Base-by-base conservation (phyloP, 345 rosid genomes). In the Lepidium sativum region DNA sequence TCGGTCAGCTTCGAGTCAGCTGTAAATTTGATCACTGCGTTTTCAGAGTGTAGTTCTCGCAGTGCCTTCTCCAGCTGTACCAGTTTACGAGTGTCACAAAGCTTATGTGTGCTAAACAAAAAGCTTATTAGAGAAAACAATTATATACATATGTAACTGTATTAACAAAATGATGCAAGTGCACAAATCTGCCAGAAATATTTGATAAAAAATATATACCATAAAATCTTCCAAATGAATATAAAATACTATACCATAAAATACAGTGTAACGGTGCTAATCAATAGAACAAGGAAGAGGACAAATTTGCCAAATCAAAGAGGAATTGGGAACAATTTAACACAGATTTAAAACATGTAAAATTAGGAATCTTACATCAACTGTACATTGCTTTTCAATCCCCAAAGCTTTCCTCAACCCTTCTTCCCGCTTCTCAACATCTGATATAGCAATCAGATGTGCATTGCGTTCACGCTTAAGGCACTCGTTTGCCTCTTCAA, bases 1-100 rank as follows among this genome's bases (percentile, higher is more conserved):
- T 94, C 99, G 15, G 86, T 80, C 82, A 90, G 72, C 73, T 86
- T 88, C 8, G 97, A 86, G 71, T 90, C 99, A 31, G 96, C 92
- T 29, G 90, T 88, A 59, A 90, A 90, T 78, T 90, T 94, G 45
- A 90, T 82, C 74, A 88, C 92, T 17, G 97, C 99, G 60, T 82
- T 79, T 69, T 90, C 99, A 42, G 92, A 75, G 40, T 88, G 99
- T 79, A 94, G 78, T 63, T 90, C 90, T 18, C 79, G 87, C 78
- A 94, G 67, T 39, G 95, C 80, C 82, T 85, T 90, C 79, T 90
- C 99, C 25, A 92, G 74, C 98, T 92, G 78, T 78, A 77, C 14
- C 42, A 69, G 62, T 43, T 32, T 3, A 9, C 50, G n/a, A 40
- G 43, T 17, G 34, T 68, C 48, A 56, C 34, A 43, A 45, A 33